Evolutionary conservation across 2,329 filamentous ascomycete genomes (phyloP).

Genomic region (Colletotrichum spaethianum): DNA sequence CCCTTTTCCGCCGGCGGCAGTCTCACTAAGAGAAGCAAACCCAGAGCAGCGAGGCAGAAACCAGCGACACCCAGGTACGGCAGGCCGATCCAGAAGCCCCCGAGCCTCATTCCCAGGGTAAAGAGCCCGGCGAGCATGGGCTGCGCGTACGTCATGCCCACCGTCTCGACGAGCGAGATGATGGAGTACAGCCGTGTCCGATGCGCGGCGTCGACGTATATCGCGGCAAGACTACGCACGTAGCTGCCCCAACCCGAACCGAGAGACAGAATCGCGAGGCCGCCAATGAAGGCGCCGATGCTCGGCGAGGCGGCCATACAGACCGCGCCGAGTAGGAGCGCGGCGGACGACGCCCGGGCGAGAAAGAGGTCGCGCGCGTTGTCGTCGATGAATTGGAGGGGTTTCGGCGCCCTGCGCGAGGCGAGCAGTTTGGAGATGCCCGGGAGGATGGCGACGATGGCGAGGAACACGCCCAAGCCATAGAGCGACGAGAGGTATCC

Average conservation of each 20-base stretch:
- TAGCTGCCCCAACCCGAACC: constrained; percentile 48
- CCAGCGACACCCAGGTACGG: constrained; percentile 50
- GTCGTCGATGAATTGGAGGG: constrained; percentile 45
- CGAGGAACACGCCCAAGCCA: constrained; percentile 46
- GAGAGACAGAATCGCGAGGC: constrained; percentile 49
- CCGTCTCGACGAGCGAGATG: constrained; percentile 44
- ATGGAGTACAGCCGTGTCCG: constrained; percentile 49
- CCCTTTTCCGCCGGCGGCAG: constrained; percentile 21
- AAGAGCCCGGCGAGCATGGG: constrained; percentile 49
- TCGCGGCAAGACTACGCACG: constrained; percentile 46
- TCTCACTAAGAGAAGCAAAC: constrained; percentile 27
- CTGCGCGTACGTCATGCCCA: constrained; percentile 45
- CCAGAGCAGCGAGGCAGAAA: constrained; percentile 19
- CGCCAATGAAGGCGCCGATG: constrained; percentile 46
- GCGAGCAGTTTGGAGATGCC: constrained; percentile 44
- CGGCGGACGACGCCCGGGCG: constrained; percentile 45
- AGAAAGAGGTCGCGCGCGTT: constrained; percentile 48
- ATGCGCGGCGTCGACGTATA: constrained; percentile 47
- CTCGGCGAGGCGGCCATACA: constrained; percentile 46
- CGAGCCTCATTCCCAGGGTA: constrained; percentile 47
- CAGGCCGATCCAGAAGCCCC: constrained; percentile 48
- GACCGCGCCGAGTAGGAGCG: constrained; percentile 44
- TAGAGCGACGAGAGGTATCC: constrained; percentile 50
- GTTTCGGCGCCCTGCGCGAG: constrained; percentile 41
- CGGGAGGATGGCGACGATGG: constrained; percentile 47